phyloP scores from a whole-genome alignment of 306 rosid genomes.

The Dalbergia cochinchinensis region DNA sequence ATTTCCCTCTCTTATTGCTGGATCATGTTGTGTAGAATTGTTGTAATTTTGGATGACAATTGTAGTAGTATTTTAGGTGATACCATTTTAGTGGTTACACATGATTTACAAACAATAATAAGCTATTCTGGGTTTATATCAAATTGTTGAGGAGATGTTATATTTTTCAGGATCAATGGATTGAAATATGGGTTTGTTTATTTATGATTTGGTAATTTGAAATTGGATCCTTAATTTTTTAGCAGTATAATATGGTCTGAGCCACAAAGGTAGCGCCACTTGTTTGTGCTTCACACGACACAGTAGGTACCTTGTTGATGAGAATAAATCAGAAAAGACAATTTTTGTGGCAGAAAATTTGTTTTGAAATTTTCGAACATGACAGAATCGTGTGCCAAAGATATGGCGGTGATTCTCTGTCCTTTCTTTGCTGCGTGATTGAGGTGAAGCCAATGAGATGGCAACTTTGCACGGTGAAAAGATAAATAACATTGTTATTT shows the following conservation, averaged over 20 bases:
- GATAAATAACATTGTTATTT: too few species aligned
- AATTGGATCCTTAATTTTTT: background rate
- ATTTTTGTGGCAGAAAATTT: background rate
- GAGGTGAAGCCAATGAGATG: background rate
- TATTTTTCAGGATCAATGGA: too few species aligned
- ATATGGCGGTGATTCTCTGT: background rate
- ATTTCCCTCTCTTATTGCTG: background rate
- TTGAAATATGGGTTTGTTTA: background rate
- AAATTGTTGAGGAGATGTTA: background rate
- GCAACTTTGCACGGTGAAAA: background rate
- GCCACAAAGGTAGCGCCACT: slow-evolving; percentile 14
- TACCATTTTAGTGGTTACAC: background rate
- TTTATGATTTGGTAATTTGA: background rate
- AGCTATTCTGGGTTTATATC: too few species aligned
- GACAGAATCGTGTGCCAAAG: background rate
- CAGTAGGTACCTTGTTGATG: background rate
- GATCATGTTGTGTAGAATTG: background rate
- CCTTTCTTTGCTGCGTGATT: background rate
- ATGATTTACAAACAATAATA: too few species aligned
- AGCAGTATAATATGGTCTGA: background rate
- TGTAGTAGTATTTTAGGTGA: background rate
- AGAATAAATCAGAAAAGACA: background rate
- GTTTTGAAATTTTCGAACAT: background rate
- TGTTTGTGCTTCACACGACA: background rate
- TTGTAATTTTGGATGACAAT: too few species aligned